Evolutionary conservation across 768 basidiomycete species (phyloP), one percentile per base, ranked within the genome.

Genomic region (Suillus brevipes): DNA sequence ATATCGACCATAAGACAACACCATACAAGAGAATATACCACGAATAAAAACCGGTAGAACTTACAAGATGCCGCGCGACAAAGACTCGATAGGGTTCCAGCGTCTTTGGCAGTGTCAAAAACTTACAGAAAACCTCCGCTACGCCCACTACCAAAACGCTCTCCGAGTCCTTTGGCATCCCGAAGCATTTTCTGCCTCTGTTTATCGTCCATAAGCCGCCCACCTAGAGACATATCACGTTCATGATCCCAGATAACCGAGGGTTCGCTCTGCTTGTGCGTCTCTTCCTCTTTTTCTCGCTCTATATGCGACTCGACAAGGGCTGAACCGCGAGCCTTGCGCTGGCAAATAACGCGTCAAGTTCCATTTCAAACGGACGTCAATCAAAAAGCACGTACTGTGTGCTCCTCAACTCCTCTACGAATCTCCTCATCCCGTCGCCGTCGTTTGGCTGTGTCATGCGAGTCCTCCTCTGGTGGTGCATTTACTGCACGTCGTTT

Each of bases 181-280:
- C 83, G 85, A 71, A 99, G 82, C 75, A 94, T 82, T 72, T 87
- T 88, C 62, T 85, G 82, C 66, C 97, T 83, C 73, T 92, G 89
- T 53, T 81, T 83, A 65, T 97, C 96, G 71, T 94, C 95, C 92
- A 99, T 91, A 37, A 97, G 80, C 59, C 92, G 81, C 16, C 97
- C 96, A 2, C 89, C 89, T 4, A 97, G 70, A 3, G 84, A 85
- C 95, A 99, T 97, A 75, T 97, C 94, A 36, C 95, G 83, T 42
- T 87, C 81, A 71, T 93, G 94, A 70, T 99, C 97, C 97, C 97
- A 99, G 34, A 98, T 93, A 0, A 73, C 89, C 0, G 86, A 78
- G 0, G 84, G 79, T 38, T 86, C 84, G 38, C 87, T 85, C 34
- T 86, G 81, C 18, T 80, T 67, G n/a, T 69, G 78, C 77, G 74